phyloP scores from a whole-genome alignment of 148 eudicot genomes.

The Selenicereus undatus region DNA sequence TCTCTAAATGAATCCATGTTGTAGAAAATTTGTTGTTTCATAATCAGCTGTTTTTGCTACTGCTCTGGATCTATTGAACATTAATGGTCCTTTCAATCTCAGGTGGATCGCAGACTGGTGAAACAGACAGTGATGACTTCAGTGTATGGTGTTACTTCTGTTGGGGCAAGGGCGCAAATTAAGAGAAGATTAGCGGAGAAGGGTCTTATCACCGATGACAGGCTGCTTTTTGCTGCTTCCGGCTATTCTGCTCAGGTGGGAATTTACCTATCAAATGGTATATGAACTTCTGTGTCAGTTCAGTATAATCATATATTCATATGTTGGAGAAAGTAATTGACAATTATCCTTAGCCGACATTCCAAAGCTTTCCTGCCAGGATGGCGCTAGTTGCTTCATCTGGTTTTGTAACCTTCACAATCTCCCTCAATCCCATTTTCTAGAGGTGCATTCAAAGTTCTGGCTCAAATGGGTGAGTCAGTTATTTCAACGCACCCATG shows the following conservation, averaged over 20 bases:
- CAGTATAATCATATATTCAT: background rate
- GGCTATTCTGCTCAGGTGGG: constrained; percentile 87
- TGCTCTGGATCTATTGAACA: constrained; percentile 8
- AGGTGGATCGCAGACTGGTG: constrained; percentile 86
- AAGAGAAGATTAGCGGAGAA: constrained; percentile 78
- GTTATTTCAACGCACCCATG: background rate
- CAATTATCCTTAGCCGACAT: background rate
- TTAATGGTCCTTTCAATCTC: constrained; percentile 25
- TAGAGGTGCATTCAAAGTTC: background rate
- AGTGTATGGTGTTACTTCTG: constrained; percentile 84
- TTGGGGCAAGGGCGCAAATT: constrained; percentile 92
- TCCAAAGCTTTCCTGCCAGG: background rate
- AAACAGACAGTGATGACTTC: constrained; percentile 98
- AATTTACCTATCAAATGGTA: background rate
- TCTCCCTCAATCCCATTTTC: background rate
- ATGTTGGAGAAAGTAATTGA: background rate
- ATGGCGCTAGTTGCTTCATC: background rate
- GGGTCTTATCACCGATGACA: constrained; percentile 75
- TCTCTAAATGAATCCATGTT: background rate
- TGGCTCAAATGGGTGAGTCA: background rate
- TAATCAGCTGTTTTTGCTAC: background rate
- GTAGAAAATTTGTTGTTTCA: background rate
- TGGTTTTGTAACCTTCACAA: background rate
- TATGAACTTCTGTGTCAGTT: background rate
- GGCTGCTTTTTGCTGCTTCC: constrained; percentile 62